Conservation (phyloP, 495 filamentous ascomycete genomes). For the Cetradonia linearis region DNA sequence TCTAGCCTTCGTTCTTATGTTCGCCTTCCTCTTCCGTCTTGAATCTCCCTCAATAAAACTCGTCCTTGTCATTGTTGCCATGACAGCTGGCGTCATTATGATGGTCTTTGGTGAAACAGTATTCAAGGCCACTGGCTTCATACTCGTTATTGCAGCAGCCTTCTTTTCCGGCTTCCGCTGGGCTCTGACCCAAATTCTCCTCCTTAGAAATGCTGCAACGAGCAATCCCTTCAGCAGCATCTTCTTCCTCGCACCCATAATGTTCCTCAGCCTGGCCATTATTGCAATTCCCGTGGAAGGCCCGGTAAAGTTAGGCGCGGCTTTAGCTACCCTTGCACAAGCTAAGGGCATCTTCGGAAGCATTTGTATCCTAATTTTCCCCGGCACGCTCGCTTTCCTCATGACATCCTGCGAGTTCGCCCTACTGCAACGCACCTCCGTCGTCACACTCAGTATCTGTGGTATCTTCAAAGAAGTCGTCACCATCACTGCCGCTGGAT, state of each 20-base stretch:
- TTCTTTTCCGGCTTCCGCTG: conserved; percentile 97
- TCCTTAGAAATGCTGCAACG: conserved; percentile 89
- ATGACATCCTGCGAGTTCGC: conserved; percentile 98
- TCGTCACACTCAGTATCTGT: conserved; percentile 92
- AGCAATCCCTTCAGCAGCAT: conserved; percentile 95
- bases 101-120: conserved; percentile 97
- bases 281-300: conserved; percentile 87
- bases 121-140: conserved; percentile 79
- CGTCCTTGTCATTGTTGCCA: conserved; percentile 75
- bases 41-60: conserved; percentile 80
- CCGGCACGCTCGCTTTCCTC: conserved; percentile 81
- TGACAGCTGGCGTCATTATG: conserved; percentile 95
- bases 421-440: conserved; percentile 83
- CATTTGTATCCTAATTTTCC: conserved; percentile 66
- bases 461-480: conserved; percentile 99
- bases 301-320: conserved; percentile 49
- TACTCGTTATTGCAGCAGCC: conserved; percentile 82
- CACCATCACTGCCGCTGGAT: conserved; percentile 79
- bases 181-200: conserved; percentile 90
- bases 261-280: conserved; percentile 74
- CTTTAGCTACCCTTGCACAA: conserved; percentile 50
- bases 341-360: conserved; percentile 53
- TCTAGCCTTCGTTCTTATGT: conserved; percentile 86
- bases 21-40: conserved; percentile 90
- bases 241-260: conserved; percentile 91